Base-by-base conservation (phyloP, 176 grass and related monocot species). In the Oryza punctata region DNA sequence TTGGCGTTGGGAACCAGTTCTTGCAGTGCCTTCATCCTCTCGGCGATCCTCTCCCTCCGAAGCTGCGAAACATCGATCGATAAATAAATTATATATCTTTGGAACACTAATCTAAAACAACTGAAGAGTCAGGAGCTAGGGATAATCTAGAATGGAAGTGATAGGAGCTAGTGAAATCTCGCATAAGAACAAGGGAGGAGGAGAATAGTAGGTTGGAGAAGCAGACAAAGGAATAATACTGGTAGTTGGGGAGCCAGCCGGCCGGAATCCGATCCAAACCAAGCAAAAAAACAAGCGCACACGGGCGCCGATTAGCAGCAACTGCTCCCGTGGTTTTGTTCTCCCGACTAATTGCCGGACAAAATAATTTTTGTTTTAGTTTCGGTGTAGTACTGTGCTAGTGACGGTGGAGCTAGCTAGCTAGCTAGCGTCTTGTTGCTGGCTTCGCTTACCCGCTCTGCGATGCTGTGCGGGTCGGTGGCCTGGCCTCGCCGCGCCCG, bases 11-110 rank as follows among this genome's bases (percentile, higher is more conserved):
- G 89, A 19, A 94, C 96, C 77, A 98, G 57, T 45, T 98, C 96
- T 69, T 98, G 96, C 12, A 98, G 87, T 15, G 96, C 93, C 80
- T 92, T 98, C 96, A 98, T 98, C 89, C 96, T 85, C 82, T 98
- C 96, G 21, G 96, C 96, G 68, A 98, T 98, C 90, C 93, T 93
- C 85, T 98, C 96, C 44, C 96, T 88, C 7, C 96, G 93, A 77
- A 98, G 96, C 96, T 98, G 93, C 81, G 9, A 83, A 63, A 79
- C 47, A 38, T 3, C 10, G 23, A 49, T 61, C 7, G 18, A 41
- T 61, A 19, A 60, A 59, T 5, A 1, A 61, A 61, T 11, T 24
- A 23, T 7, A 3, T 10, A 10, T 24, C 2, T 23, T 1, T 61
- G 8, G 57, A 61, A 61, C 57, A 61, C 21, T 61, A 61, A 61